These are phyloP conservation scores for Rhytidhysteron rufulum DNA, from an alignment of 2,329 filamentous ascomycete genomes.

Conservation along the genomic window DNA sequence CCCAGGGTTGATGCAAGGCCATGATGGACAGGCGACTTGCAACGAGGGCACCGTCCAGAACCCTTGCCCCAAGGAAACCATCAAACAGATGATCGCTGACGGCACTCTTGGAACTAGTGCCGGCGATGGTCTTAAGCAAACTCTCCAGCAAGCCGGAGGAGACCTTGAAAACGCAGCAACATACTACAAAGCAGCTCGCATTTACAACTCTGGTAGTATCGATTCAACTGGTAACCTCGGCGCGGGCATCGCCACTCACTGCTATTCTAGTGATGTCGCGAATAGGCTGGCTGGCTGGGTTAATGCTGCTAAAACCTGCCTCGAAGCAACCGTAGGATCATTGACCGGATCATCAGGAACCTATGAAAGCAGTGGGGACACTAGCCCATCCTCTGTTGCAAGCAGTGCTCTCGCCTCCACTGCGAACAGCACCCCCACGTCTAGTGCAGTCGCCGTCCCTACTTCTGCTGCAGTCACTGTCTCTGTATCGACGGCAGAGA, in stretches of 20 bases:
- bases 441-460: not conserved
- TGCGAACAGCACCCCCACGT: constrained; percentile 1
- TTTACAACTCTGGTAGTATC: constrained; percentile 50
- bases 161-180: constrained; percentile 33
- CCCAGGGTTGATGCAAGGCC: constrained; percentile 47
- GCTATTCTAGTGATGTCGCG: constrained; percentile 51
- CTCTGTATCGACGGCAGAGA: too few species aligned
- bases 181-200: constrained; percentile 47
- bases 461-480: constrained; percentile 1
- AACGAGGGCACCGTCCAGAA: constrained; percentile 30
- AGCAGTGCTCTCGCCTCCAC: too few species aligned
- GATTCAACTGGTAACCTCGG: constrained; percentile 33
- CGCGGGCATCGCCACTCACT: constrained; percentile 44
- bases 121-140: constrained; percentile 43
- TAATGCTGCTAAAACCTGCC: constrained; percentile 11
- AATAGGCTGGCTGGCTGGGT: constrained; percentile 46
- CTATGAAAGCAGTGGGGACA: not conserved
- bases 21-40: constrained; percentile 37
- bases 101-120: constrained; percentile 40
- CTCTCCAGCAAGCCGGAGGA: constrained; percentile 25
- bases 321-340: constrained; percentile 13
- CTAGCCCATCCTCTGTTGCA: too few species aligned
- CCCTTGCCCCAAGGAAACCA: constrained; percentile 38
- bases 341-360: constrained; percentile 6
- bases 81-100: constrained; percentile 41